Evolutionary conservation across 805 yeast genomes (phyloP), one percentile per base, ranked within the genome.

Genomic region (Candida dendrica): DNA sequence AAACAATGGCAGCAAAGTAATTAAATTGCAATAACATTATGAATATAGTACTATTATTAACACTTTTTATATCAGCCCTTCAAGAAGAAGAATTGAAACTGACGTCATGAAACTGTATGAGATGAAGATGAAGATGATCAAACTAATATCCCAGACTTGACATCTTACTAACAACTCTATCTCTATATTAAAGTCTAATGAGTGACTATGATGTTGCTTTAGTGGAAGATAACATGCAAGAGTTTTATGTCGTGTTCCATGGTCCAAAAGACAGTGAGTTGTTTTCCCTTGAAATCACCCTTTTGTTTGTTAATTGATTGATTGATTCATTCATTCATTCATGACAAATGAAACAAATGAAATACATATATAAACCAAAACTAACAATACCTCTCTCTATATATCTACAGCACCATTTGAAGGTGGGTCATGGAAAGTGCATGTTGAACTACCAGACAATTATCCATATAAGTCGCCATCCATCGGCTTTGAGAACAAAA

Each of bases 401-500:
- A n/a, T 18, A 20, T 9, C n/a, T 19, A 20, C 36, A 66, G 69
- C 98, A 1, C 95, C 96, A 5, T 91, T 89, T 60, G 87, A 83
- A 51, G 86, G 85, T 1, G 98, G 98, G 0, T 68, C 74, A 3
- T 91, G 98, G 97, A 81, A 81, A 56, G 70, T 91, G 29, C 88
- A 88, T 55, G 97, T 91, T 15, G 97, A 91, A 58, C 69, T 91
- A 44, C 98, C 98, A 2, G 95, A 87, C 57, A 95, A 86, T 56
- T 91, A 91, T 55, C 98, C 98, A 1, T 88, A 86, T 61, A 91
- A 87, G 58, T 85, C 95, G 3, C 98, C 98, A 6, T 88, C 96
- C 14, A 89, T 91, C 47, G 98, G 97, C 7, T 91, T 91, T 59
- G 79, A 79, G 40, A 93, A 90, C 64, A 84, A 82, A 58, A 91